Conservation (phyloP, 306 rosid species). For the Vachellia pachyceras region DNA sequence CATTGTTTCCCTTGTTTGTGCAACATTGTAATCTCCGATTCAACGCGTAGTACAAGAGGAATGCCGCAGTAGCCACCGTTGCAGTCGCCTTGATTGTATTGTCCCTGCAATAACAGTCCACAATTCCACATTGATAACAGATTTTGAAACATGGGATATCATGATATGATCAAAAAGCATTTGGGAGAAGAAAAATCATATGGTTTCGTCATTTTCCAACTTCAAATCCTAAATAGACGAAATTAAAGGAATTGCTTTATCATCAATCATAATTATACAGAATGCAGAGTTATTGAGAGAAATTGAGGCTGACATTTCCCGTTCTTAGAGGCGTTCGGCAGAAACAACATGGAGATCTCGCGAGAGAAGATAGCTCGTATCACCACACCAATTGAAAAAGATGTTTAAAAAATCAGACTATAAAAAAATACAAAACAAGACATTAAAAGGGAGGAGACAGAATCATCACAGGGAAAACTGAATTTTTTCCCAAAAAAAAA, state of each 20-base stretch:
- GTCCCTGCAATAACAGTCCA: too few species aligned
- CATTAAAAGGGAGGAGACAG: background rate
- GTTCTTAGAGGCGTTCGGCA: background rate
- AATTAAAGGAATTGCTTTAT: background rate
- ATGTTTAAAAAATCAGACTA: background rate
- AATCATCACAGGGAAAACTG: background rate
- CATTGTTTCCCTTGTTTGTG: too few species aligned
- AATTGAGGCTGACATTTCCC: constrained; percentile 10
- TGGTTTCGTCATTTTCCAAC: constrained; percentile 7
- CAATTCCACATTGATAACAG: too few species aligned
- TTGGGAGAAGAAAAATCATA: background rate
- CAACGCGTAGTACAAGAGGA: too few species aligned
- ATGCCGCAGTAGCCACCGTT: too few species aligned
- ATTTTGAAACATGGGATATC: too few species aligned
- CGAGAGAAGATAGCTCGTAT: too few species aligned
- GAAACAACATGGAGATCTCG: background rate
- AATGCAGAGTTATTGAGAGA: background rate
- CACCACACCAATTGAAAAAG: constrained; percentile 1
- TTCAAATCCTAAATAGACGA: constrained; percentile 28
- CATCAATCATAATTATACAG: background rate
- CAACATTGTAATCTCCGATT: too few species aligned
- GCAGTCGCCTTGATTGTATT: too few species aligned
- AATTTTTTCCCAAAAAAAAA: too few species aligned
- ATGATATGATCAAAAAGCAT: too few species aligned
- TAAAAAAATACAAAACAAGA: background rate